Conservation (phyloP, 805 yeast species). For the Metschnikowia santaceciliae region DNA sequence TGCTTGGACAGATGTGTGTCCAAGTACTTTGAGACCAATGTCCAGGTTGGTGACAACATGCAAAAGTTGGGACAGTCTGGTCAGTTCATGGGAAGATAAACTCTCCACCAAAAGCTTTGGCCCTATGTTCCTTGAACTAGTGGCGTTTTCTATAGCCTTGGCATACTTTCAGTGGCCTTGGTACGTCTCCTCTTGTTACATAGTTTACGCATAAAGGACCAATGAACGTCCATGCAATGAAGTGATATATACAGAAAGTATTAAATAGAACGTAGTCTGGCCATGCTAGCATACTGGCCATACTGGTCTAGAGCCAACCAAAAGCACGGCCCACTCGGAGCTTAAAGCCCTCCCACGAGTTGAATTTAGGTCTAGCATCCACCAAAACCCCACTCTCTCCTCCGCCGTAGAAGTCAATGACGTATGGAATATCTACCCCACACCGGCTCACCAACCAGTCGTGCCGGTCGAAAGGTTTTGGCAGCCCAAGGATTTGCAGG, state of each 20-base stretch:
- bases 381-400: slow-evolving; percentile 54
- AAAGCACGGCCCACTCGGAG: slow-evolving; percentile 63
- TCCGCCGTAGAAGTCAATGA: slow-evolving; percentile 76
- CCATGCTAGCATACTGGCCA: background rate
- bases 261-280: too few species aligned
- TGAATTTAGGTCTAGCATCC: slow-evolving; percentile 91
- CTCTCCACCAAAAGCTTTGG: background rate
- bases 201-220: slow-evolving; percentile 3
- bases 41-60: slow-evolving; percentile 82
- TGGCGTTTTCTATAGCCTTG: background rate
- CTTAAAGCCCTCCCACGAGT: slow-evolving; percentile 74
- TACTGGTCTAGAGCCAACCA: slow-evolving; percentile 29
- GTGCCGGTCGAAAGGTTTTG: slow-evolving; percentile 90
- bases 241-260: slow-evolving; percentile 2
- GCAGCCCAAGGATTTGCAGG: slow-evolving; percentile 61
- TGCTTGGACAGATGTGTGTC: slow-evolving; percentile 96
- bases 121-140: background rate
- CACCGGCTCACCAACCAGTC: slow-evolving; percentile 90
- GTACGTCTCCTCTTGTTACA: slow-evolving; percentile 3
- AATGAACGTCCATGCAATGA: background rate
- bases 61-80: slow-evolving; percentile 46
- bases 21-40: slow-evolving; percentile 91
- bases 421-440: slow-evolving; percentile 80
- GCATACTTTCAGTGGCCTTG: background rate
- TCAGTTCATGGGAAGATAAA: slow-evolving; percentile 43